Evolutionary conservation across 768 basidiomycete species (phyloP), one percentile per base, ranked within the genome.

Genomic region (Xanthoconium stramineum): DNA sequence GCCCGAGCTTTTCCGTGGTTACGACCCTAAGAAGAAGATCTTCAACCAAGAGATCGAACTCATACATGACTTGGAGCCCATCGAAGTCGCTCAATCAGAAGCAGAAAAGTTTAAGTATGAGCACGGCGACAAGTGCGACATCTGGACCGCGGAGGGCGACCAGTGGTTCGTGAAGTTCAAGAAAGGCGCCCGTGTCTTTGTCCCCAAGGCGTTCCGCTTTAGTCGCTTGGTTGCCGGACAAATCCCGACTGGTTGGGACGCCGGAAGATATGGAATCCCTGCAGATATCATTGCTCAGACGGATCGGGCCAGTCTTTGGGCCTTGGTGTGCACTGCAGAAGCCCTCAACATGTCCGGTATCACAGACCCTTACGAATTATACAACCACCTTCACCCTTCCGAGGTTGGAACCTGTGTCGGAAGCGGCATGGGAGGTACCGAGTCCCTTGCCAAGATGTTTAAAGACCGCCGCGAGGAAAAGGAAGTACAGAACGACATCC

Each of bases 141-240:
- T 92, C 64, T 98, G 94, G 94, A 86, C 86, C 1, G 88, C 84
- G 44, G 88, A 90, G 68, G 88, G 88, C 14, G 93, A 89, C n/a
- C 91, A 96, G 69, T 97, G 90, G 92, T 94, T 91, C 66, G 94
- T 94, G 69, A 97, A 98, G 76, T 87, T 98, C 80, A 98, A 98
- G 87, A 96, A 92, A 75, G 97, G 97, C 49, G 94, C 97, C 12
- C 86, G 91, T 44, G 79, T 99, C 58, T 80, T 87, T 61, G 86
- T 98, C 42, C 96, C 97, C 48, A 99, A 99, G 76, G 90, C 96
- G 3, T 87, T 98, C 83, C 83, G 81, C 62, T 98, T 98, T 81
- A 91, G 86, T 68, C 91, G 96, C 47, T 83, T 90, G 42, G 97
- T 98, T 47, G 95, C 91, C 46, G 96, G 94, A 45, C 97, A 98